Percentiles rank a stretch among this genome's conserved stretches.
Conservation (phyloP, 371 early-diverging fungal genomes). For the Apophysomyces ossiformis region DNA sequence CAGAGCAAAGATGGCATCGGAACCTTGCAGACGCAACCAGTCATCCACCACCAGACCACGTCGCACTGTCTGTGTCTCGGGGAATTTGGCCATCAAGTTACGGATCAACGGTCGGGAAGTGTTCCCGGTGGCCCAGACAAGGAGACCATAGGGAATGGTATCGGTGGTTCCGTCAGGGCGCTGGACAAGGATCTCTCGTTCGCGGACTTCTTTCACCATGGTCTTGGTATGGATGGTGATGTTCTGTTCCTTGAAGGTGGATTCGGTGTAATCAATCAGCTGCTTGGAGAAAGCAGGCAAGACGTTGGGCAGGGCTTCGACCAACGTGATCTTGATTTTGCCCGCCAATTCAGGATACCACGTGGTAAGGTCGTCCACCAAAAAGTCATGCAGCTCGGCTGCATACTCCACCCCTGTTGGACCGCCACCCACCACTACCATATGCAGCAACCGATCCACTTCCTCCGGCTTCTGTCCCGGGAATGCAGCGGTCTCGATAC, state of each 20-base stretch:
- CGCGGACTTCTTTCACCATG: constrained; percentile 86
- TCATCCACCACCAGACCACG: constrained; percentile 90
- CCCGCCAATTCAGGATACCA: constrained; percentile 89
- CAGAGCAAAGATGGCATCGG: constrained; percentile 78
- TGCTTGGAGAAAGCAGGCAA: constrained; percentile 89
- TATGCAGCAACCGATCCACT: constrained; percentile 83
- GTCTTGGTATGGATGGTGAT: constrained; percentile 88
- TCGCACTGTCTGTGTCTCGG: constrained; percentile 73
- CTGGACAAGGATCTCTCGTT: constrained; percentile 80
- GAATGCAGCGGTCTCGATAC: constrained; percentile 89
- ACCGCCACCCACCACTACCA: constrained; percentile 97
- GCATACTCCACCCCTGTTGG: constrained; percentile 97
- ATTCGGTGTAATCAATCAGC: constrained; percentile 90
- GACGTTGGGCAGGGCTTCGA: constrained; percentile 89
- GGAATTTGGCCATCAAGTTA: constrained; percentile 73
- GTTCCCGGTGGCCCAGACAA: constrained; percentile 96
- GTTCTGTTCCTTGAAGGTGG: constrained; percentile 84
- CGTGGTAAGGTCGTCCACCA: constrained; percentile 78
- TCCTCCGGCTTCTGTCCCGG: constrained; percentile 80
- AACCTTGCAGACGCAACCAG: constrained; percentile 77
- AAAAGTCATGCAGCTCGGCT: constrained; percentile 92
- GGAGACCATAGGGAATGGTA: constrained; percentile 83
- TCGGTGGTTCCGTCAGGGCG: constrained; percentile 68
- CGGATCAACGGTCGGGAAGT: constrained; percentile 82
- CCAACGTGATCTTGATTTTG: constrained; percentile 86